Evolutionary conservation across 2,329 filamentous ascomycete genomes (phyloP).

Genomic region (Cryphonectria parasitica): DNA sequence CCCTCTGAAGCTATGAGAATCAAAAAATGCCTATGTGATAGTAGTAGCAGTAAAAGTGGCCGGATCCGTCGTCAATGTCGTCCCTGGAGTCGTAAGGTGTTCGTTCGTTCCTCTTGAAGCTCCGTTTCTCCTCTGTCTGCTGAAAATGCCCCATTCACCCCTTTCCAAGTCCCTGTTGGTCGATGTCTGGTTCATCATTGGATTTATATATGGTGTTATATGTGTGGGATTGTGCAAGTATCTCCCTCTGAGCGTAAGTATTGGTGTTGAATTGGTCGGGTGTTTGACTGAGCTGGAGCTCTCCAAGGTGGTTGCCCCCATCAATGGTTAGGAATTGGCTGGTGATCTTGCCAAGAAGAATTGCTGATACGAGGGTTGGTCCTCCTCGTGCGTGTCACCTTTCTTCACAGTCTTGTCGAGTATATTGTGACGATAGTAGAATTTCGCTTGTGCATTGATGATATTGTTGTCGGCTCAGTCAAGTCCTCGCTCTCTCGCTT

Average conservation of each 20-base stretch:
- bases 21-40: constrained; percentile 1
- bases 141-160: background rate
- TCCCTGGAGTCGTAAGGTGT: background rate
- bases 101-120: background rate
- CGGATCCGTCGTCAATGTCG: background rate
- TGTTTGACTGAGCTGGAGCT: background rate
- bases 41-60: background rate
- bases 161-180: background rate
- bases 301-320: background rate
- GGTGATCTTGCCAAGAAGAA: background rate
- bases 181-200: constrained; percentile 7
- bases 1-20: background rate
- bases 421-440: background rate
- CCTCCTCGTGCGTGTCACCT: background rate
- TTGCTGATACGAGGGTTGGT: background rate
- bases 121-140: background rate
- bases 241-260: background rate
- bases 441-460: background rate
- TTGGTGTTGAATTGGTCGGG: background rate
- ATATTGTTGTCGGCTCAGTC: constrained; percentile 3
- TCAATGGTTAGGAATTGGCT: background rate
- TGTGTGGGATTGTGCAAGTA: background rate
- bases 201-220: background rate
- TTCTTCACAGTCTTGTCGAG: background rate
- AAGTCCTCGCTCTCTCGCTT: constrained; percentile 4